A percentile compares a stretch with the other conserved stretches of the same genome.
Conservation (phyloP, 768 basidiomycete genomes). For the Lactarius psammicola region DNA sequence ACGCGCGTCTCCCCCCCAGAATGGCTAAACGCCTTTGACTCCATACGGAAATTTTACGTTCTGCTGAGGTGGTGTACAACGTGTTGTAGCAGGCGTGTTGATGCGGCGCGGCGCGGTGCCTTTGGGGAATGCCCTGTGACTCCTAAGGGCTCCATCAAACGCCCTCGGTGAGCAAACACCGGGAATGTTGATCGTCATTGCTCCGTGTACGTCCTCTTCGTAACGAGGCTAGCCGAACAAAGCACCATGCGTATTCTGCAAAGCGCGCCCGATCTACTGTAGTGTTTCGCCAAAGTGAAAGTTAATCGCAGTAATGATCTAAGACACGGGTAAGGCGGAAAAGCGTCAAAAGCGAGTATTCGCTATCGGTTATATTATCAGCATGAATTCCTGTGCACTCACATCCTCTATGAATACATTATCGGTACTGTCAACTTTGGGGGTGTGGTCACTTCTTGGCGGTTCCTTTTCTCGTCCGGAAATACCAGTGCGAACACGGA, state of each 20-base stretch:
- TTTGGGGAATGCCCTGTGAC: no score
- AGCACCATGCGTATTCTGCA: conserved; percentile 83
- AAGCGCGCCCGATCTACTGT: conserved; percentile 87
- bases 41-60: no score
- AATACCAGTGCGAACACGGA: no score
- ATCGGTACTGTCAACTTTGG: conserved; percentile 65
- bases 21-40: no score
- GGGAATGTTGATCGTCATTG: conserved; percentile 74
- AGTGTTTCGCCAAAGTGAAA: conserved; percentile 88
- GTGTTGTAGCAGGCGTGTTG: no score
- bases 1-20: no score
- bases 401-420: conserved; percentile 94
- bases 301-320: conserved; percentile 87
- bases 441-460: conserved; percentile 52
- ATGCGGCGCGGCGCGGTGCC: no score
- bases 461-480: conserved; percentile 46
- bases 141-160: no score
- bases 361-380: no score
- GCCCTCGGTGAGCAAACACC: conserved; percentile 50
- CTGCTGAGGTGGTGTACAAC: no score
- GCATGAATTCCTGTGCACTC: conserved; percentile 36
- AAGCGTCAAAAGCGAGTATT: not conserved
- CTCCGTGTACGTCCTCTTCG: conserved; percentile 75
- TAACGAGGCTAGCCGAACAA: conserved; percentile 85
- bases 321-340: conserved; percentile 2